Conservation (phyloP, 768 basidiomycete genomes). For the Russula sp. region DNA sequence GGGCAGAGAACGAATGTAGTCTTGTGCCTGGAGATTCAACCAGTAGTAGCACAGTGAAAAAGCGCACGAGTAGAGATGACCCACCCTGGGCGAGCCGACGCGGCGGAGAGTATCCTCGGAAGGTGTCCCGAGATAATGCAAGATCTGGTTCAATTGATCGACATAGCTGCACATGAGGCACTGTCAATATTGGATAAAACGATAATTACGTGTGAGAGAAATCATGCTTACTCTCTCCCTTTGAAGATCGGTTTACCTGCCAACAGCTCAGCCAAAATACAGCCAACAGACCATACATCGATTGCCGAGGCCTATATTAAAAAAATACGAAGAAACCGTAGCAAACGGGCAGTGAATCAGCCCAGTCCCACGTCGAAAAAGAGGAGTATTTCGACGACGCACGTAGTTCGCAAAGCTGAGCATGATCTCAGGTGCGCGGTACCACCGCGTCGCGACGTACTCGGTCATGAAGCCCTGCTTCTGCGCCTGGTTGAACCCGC, state of each 20-base stretch:
- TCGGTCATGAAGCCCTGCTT: slow-evolving; percentile 99
- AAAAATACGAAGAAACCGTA: not conserved
- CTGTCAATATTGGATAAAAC: not conserved
- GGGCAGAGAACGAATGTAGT: slow-evolving; percentile 96
- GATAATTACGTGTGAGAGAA: not conserved
- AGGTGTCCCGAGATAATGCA: slow-evolving; percentile 97
- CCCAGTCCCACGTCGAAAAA: not conserved
- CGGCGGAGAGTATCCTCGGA: slow-evolving; percentile 94
- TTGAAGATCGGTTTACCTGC: slow-evolving; percentile 96
- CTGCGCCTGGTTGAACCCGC: slow-evolving; percentile 84
- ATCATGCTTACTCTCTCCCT: slow-evolving; percentile 76
- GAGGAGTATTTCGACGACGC: slow-evolving; percentile 27
- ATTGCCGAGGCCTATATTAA: slow-evolving; percentile 72
- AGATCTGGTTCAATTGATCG: slow-evolving; percentile 95
- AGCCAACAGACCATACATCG: slow-evolving; percentile 95
- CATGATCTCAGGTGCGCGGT: slow-evolving; percentile 99
- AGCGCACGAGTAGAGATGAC: slow-evolving; percentile 23
- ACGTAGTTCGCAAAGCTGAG: slow-evolving; percentile 93
- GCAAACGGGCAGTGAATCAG: not conserved
- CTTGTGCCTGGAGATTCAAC: slow-evolving; percentile 63
- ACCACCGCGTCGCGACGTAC: slow-evolving; percentile 99
- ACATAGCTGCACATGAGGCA: slow-evolving; percentile 61
- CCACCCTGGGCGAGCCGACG: slow-evolving; percentile 88
- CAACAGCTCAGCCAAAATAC: slow-evolving; percentile 87
- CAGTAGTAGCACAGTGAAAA: not conserved